Conservation (phyloP, 2,329 filamentous ascomycete species). For the Cladosporium sp. region DNA sequence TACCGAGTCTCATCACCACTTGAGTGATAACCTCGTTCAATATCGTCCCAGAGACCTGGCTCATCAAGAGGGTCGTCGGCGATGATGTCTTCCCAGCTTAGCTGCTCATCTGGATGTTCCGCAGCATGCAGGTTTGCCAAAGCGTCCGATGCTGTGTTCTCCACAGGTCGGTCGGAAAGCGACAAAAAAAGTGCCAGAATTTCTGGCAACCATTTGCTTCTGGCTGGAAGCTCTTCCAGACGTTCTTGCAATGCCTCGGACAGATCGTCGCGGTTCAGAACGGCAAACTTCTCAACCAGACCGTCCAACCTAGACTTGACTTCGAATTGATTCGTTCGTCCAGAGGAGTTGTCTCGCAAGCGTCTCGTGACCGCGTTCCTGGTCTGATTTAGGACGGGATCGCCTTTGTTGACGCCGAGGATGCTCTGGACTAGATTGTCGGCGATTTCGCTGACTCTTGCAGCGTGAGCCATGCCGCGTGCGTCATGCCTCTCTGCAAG, state of each 20-base stretch:
- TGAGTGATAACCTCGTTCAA: constrained; percentile 61
- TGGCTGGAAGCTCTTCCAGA: constrained; percentile 54
- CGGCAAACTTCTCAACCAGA: constrained; percentile 79
- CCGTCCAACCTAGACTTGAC: constrained; percentile 38
- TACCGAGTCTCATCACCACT: constrained; percentile 56
- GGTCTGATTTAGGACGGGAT: constrained; percentile 31
- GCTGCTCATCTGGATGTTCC: constrained; percentile 13
- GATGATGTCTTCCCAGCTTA: constrained; percentile 78
- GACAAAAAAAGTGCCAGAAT: constrained; percentile 72
- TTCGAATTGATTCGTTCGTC: constrained; percentile 48
- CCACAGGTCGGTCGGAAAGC: constrained; percentile 73
- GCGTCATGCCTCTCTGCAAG: background rate
- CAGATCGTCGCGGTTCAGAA: constrained; percentile 73
- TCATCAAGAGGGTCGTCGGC: constrained; percentile 70
- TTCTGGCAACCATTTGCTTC: constrained; percentile 70
- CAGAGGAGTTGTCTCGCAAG: constrained; percentile 39
- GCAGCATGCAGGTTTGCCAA: constrained; percentile 47
- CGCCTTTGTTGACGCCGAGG: constrained; percentile 42
- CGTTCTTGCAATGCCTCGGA: constrained; percentile 64
- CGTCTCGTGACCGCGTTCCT: constrained; percentile 38
- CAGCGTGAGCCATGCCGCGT: constrained; percentile 63
- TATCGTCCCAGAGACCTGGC: constrained; percentile 64
- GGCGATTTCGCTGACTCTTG: constrained; percentile 59
- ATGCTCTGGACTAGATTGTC: constrained; percentile 68
- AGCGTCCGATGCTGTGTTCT: constrained; percentile 62